Evolutionary conservation across 495 filamentous ascomycete species (phyloP).

Genomic region (Emericellopsis terricola): DNA sequence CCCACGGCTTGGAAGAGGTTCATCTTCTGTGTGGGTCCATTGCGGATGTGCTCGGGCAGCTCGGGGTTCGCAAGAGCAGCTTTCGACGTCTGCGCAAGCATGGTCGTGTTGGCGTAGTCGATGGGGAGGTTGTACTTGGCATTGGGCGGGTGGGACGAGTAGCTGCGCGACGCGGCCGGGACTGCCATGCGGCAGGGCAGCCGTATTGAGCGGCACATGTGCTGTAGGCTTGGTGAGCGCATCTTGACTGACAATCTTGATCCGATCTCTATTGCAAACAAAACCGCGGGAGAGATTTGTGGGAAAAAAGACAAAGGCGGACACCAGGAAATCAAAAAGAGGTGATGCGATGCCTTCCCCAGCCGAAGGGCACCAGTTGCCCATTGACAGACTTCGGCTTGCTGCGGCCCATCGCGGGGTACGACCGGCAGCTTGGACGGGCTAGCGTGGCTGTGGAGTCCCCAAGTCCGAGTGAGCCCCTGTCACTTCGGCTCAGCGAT

Average conservation of each 20-base stretch:
- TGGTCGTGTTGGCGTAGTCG: constrained; percentile 68
- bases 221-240: too few species aligned
- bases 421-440: too few species aligned
- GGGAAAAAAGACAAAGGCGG: too few species aligned
- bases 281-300: too few species aligned
- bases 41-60: constrained; percentile 42
- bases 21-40: constrained; percentile 58
- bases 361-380: too few species aligned
- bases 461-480: background rate
- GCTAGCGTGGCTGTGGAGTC: too few species aligned
- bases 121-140: constrained; percentile 64
- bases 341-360: background rate
- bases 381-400: constrained; percentile 6
- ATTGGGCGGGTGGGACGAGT: constrained; percentile 32
- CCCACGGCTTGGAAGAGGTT: constrained; percentile 92
- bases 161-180: constrained; percentile 5
- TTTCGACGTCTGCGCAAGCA: constrained; percentile 62
- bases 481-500: background rate
- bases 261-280: too few species aligned
- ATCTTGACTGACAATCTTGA: too few species aligned
- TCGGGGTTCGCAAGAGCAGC: constrained; percentile 50
- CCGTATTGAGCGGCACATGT: background rate
- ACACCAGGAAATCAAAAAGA: background rate
- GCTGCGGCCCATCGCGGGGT: constrained; percentile 4
- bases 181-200: background rate